Conservation (phyloP, 2,329 filamentous ascomycete genomes). For the Cladosporium sp. region DNA sequence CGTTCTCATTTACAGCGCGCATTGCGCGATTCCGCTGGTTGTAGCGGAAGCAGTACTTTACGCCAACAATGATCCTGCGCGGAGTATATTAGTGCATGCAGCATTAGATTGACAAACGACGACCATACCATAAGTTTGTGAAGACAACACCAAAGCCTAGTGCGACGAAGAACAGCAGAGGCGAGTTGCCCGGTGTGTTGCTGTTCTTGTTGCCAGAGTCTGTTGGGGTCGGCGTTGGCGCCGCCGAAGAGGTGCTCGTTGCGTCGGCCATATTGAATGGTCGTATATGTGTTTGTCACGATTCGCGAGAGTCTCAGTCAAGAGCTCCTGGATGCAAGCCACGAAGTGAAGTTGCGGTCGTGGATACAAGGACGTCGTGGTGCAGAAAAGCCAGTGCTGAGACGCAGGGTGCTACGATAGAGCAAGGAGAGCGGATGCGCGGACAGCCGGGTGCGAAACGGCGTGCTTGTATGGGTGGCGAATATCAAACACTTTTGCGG, state of each 20-base stretch:
- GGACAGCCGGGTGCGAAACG: neutral
- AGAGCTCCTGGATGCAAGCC: neutral
- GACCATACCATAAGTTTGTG: conserved; percentile 87
- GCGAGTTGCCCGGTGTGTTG: conserved; percentile 61
- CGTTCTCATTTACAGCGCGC: conserved; percentile 69
- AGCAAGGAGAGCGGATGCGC: conserved; percentile 1
- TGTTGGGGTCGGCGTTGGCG: conserved; percentile 2
- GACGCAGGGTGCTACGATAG: conserved; percentile 6
- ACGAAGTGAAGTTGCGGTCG: neutral
- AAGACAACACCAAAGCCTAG: conserved; percentile 97
- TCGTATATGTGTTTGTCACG: neutral
- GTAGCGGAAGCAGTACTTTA: conserved; percentile 99
- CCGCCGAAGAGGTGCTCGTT: neutral
- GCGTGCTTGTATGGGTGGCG: neutral
- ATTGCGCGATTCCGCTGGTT: conserved; percentile 86
- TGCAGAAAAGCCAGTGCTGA: conserved; percentile 3
- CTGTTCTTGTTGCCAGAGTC: conserved; percentile 27
- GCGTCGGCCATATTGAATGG: conserved; percentile 1
- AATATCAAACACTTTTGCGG: neutral
- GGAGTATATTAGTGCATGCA: neutral
- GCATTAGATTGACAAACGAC: neutral
- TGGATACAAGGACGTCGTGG: neutral
- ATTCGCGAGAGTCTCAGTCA: conserved; percentile 3
- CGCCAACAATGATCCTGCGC: conserved; percentile 93
- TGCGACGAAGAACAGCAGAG: conserved; percentile 87